Conservation (phyloP, 371 early-diverging fungal species). For the Rhizopus sp. region DNA sequence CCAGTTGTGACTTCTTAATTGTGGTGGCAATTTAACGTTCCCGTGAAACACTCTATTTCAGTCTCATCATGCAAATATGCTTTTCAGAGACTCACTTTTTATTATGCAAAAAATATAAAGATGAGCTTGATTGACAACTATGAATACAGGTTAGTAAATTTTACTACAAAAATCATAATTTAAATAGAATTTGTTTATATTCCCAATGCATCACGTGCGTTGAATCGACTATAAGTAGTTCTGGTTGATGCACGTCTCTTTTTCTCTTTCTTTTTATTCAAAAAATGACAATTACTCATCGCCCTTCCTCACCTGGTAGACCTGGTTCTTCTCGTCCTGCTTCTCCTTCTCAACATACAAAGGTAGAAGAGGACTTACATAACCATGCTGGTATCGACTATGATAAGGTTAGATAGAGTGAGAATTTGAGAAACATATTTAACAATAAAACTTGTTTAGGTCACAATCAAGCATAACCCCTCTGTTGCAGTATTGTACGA, state of each 20-base stretch:
- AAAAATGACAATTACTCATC: conserved; percentile 15
- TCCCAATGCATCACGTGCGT: too few relatives aligned
- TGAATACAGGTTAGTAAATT: too few relatives aligned
- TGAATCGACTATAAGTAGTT: too few relatives aligned
- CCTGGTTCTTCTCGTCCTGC: conserved; percentile 37
- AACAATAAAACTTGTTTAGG: conserved; percentile 22
- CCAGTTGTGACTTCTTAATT: too few relatives aligned
- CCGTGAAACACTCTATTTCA: too few relatives aligned
- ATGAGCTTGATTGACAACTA: too few relatives aligned
- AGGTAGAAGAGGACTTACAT: conserved; percentile 55
- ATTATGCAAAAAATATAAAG: too few relatives aligned
- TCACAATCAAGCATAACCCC: conserved; percentile 70
- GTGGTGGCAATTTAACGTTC: too few relatives aligned
- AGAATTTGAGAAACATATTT: neutral
- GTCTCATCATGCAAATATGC: too few relatives aligned
- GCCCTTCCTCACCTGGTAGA: conserved; percentile 39
- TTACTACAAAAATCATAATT: too few relatives aligned
- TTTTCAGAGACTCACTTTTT: too few relatives aligned
- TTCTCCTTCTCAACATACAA: conserved; percentile 27
- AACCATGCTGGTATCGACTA: conserved; percentile 58
- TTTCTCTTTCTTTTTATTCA: conserved; percentile 4
- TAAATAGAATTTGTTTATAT: too few relatives aligned
- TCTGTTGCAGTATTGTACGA: conserved; percentile 91
- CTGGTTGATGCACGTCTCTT: neutral
- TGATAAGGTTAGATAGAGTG: conserved; percentile 38